A percentile compares a stretch with the other conserved stretches of the same genome.
Evolutionary conservation across 768 basidiomycete species (phyloP).

Genomic region (Agrocybe pediades): DNA sequence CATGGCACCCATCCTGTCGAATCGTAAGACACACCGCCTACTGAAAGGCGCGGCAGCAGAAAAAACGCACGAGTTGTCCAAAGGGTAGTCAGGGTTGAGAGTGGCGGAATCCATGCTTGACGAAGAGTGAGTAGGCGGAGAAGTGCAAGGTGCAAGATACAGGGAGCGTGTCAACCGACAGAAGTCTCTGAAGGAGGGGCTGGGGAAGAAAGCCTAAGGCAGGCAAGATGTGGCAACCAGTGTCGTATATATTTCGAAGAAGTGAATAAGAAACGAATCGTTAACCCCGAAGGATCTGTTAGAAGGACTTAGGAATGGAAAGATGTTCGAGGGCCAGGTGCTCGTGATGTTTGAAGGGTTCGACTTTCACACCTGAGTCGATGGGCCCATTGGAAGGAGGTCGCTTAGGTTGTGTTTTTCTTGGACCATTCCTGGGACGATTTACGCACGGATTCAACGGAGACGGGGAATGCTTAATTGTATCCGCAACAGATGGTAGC

Average conservation of each 20-base stretch:
- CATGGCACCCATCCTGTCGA: conserved; percentile 43
- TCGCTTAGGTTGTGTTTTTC: background rate
- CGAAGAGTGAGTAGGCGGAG: background rate
- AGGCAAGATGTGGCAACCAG: background rate
- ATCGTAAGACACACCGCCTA: background rate
- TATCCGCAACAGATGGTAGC: too few relatives aligned
- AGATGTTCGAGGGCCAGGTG: too few relatives aligned
- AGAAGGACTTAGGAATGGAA: too few relatives aligned
- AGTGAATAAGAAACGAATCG: background rate
- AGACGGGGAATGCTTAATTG: too few relatives aligned
- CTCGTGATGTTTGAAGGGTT: background rate
- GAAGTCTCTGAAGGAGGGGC: background rate
- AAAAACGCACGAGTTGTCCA: conserved; percentile 33
- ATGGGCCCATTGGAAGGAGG: background rate
- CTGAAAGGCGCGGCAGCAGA: background rate
- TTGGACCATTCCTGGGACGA: background rate
- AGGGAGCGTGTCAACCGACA: background rate
- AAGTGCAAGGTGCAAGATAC: conserved; percentile 2
- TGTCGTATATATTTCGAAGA: conserved; percentile 2
- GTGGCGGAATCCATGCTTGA: conserved; percentile 27
- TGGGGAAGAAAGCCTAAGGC: background rate
- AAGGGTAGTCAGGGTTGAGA: conserved; percentile 24
- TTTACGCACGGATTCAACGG: background rate
- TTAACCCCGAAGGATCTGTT: too few relatives aligned
- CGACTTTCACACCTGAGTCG: background rate